A percentile compares a stretch with the other conserved stretches of the same genome.
phyloP scores from a whole-genome alignment of 106 monocot species.

The Iris macrosiphon region DNA sequence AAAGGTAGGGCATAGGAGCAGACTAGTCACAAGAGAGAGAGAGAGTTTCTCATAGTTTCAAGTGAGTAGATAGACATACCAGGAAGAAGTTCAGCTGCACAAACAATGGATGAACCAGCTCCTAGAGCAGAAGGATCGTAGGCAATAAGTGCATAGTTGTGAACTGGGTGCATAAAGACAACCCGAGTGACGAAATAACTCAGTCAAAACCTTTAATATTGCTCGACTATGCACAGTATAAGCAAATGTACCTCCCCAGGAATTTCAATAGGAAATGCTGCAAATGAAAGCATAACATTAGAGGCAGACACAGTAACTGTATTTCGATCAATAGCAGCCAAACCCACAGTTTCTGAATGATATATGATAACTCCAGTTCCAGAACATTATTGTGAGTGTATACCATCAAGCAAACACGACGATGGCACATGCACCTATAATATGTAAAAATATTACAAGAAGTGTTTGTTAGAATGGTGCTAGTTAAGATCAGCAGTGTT shows the following conservation, averaged over 20 bases:
- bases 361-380: constrained; percentile 86
- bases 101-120: constrained; percentile 63
- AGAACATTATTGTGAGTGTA: constrained; percentile 90
- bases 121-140: constrained; percentile 92
- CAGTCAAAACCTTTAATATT: constrained; percentile 7
- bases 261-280: constrained; percentile 95
- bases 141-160: constrained; percentile 92
- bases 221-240: neutral
- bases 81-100: constrained; percentile 79
- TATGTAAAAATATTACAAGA: no score
- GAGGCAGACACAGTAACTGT: constrained; percentile 79
- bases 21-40: no score
- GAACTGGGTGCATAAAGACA: constrained; percentile 95
- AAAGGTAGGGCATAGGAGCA: no score
- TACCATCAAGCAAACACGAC: constrained; percentile 95
- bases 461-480: no score
- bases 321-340: constrained; percentile 82
- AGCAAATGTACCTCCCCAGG: constrained; percentile 67
- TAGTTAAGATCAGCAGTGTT: no score
- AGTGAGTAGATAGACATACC: constrained; percentile 45
- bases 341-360: constrained; percentile 75
- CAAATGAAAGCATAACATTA: constrained; percentile 94
- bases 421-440: constrained; percentile 92
- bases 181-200: constrained; percentile 37
- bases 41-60: no score